Conservation (phyloP, 2,329 filamentous ascomycete species). For the Stylonectria norvegica region DNA sequence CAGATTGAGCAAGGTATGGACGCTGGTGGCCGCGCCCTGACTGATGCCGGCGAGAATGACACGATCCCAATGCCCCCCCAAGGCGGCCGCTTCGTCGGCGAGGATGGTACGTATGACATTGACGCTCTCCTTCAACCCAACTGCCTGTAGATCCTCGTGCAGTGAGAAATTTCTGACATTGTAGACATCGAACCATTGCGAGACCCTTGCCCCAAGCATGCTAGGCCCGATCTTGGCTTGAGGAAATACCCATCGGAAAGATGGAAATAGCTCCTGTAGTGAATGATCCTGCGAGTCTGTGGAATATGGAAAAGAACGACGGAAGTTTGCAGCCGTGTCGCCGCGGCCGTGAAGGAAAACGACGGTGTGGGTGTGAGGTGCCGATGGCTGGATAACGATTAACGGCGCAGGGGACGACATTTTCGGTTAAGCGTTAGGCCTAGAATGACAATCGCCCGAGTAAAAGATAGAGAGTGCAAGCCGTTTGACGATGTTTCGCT, state of each 20-base stretch:
- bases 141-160: slow-evolving; percentile 41
- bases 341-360: slow-evolving; percentile 46
- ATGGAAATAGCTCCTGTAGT: slow-evolving; percentile 40
- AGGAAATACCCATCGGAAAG: slow-evolving; percentile 50
- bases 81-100: slow-evolving; percentile 30
- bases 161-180: slow-evolving; percentile 38
- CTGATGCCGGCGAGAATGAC: slow-evolving; percentile 46
- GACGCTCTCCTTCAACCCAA: slow-evolving; percentile 40
- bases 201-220: too few species aligned
- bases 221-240: slow-evolving; percentile 33
- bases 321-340: slow-evolving; percentile 36
- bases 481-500: too few species aligned
- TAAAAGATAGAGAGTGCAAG: too few species aligned
- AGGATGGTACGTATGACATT: slow-evolving; percentile 32
- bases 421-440: too few species aligned
- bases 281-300: slow-evolving; percentile 30
- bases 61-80: slow-evolving; percentile 37
- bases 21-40: slow-evolving; percentile 42
- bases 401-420: too few species aligned
- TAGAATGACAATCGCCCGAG: too few species aligned
- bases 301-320: slow-evolving; percentile 28
- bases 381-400: too few species aligned
- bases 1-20: slow-evolving; percentile 38
- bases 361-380: slow-evolving; percentile 40
- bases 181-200: slow-evolving; percentile 53